Evolutionary conservation across 768 basidiomycete species (phyloP), one percentile per base, ranked within the genome.

Genomic region (Mycena vulgaris): DNA sequence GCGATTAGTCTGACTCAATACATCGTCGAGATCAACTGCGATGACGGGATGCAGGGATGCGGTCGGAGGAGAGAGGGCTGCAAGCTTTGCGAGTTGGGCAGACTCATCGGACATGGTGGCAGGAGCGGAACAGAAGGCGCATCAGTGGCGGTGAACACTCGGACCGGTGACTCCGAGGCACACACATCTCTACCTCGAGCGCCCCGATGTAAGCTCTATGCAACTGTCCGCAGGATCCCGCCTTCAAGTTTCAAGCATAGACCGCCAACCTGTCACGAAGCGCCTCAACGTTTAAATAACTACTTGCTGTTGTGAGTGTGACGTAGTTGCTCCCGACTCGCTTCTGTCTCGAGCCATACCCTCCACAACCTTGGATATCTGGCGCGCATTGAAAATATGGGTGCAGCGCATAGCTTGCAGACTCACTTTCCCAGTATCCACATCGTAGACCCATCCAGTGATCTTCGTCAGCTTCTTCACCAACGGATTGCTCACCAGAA

Each of bases 401-500:
- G 10, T 10, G 16, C 25, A 48, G 47, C 11, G 8, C 11, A 48
- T 5, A 25, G 47, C 2, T 5, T 27, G 23, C 23, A 23, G 25
- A 60, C 83, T 45, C 90, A 87, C 83, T 80, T 85, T 87, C 45
- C 88, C 88, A 0, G 81, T 86, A 74, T 87, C 85, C 19, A 87
- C 86, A 55, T 88, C 84, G 63, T 86, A 85, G 14, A 89, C 77
- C 88, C 88, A 88, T 0, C 87, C 88, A 2, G 84, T 84, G 48
- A 88, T 78, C 55, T 76, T 78, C 11, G 82, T 83, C 48, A 78
- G 83, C 42, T 83, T 76, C 47, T 83, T 71, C 21, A 88, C 74
- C 9, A 88, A 79, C 2, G 86, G 84, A 66, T 82, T 79, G 11
- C 77, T 77, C 74, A 81, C 81, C 70, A 89, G 69, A 74, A 78